Conservation (phyloP, 768 basidiomycete species). For the Phaeolepiota aurea region DNA sequence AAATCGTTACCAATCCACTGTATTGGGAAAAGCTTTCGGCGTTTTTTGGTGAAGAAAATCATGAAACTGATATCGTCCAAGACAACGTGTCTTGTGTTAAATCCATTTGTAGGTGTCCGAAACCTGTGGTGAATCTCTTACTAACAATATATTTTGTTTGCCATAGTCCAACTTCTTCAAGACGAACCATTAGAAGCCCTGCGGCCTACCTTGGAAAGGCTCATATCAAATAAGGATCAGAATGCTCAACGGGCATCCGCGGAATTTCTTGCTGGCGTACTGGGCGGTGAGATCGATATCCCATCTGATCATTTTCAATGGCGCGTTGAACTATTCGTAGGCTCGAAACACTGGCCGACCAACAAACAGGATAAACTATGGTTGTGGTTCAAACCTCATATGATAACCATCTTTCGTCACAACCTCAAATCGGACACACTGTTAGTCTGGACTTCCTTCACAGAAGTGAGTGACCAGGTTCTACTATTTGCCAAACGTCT, state of each 20-base stretch:
- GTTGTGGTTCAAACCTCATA: slow-evolving; percentile 70
- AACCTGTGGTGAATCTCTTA: background rate
- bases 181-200: slow-evolving; percentile 60
- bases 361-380: slow-evolving; percentile 62
- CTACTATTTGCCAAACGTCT: background rate
- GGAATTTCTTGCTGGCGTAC: slow-evolving; percentile 71
- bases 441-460: slow-evolving; percentile 69
- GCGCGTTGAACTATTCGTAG: slow-evolving; percentile 24
- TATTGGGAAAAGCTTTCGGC: slow-evolving; percentile 67
- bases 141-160: slow-evolving; percentile 3
- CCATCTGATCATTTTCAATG: background rate
- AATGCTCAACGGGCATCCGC: slow-evolving; percentile 87
- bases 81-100: slow-evolving; percentile 70
- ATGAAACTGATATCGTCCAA: slow-evolving; percentile 51
- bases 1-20: slow-evolving; percentile 31
- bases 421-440: slow-evolving; percentile 80
- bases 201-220: slow-evolving; percentile 49
- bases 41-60: slow-evolving; percentile 75
- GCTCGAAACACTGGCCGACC: slow-evolving; percentile 82
- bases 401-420: slow-evolving; percentile 56
- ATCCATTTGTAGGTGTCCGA: slow-evolving; percentile 52
- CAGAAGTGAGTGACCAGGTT: slow-evolving; percentile 41
- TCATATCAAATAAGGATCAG: slow-evolving; percentile 65
- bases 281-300: slow-evolving; percentile 36
- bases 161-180: slow-evolving; percentile 69